Conservation (phyloP, 106 monocot genomes). For the Phalaenopsis aphrodite region DNA sequence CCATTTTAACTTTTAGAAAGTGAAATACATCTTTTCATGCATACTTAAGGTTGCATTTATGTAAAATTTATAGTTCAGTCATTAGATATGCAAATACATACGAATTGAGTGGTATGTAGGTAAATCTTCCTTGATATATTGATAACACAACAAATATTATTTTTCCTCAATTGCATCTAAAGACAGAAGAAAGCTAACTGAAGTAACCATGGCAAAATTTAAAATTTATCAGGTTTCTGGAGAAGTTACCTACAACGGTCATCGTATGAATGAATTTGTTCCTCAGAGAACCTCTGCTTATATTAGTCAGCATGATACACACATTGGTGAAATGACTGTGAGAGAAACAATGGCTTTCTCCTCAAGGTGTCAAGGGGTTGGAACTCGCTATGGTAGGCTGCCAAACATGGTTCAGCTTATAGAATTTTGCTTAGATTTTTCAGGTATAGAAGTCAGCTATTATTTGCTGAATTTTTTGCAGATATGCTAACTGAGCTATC, state of each 20-base stretch:
- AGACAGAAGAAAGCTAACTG: background rate
- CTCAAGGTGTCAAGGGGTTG: constrained; percentile 53
- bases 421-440: background rate
- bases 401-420: background rate
- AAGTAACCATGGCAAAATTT: background rate
- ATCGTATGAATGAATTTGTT: constrained; percentile 31
- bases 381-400: constrained; percentile 6
- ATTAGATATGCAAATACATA: too few species aligned
- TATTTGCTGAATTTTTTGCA: background rate
- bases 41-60: too few species aligned
- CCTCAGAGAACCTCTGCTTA: constrained; percentile 64
- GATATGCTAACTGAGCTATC: constrained; percentile 29
- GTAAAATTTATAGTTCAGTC: too few species aligned
- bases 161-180: background rate
- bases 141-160: background rate
- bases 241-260: constrained; percentile 46
- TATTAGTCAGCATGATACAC: constrained; percentile 63
- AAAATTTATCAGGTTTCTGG: constrained; percentile 32
- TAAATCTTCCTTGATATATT: background rate
- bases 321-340: constrained; percentile 62
- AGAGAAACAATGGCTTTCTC: constrained; percentile 64
- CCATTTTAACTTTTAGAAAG: too few species aligned
- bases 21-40: too few species aligned
- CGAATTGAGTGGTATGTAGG: too few species aligned
- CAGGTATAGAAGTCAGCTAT: background rate